Base-by-base conservation (phyloP, 305 asterid genomes). In the Fraxinus greggii region DNA sequence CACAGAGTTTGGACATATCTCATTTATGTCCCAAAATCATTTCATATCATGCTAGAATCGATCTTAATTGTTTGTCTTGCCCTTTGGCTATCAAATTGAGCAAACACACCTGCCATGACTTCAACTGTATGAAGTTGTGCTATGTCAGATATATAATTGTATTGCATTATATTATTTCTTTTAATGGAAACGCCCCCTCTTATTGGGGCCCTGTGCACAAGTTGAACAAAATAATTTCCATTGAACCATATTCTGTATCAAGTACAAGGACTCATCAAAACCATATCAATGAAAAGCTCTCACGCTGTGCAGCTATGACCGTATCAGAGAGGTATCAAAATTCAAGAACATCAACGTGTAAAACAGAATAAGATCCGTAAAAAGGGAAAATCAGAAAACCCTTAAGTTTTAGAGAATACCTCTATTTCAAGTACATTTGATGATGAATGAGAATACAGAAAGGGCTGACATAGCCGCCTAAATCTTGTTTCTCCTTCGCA, bases 401-500 rank as follows among this genome's bases (percentile, higher is more conserved):
- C 15, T 42, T 31, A 54, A 75, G 48, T 31, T 54, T 76, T 79
- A 79, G 21, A 67, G 83, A 45, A 80, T 87, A 96, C 99, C 98
- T 96, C 99, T 86, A 96, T 88, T 86, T 96, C 99, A 76, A 96
- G 98, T 82, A 90, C 92, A 86, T 92, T 94, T 78, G 99, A 96
- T 67, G 99, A 94, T 78, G 98, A 94, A 86, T 90, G 99, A 61
- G 98, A 96, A 87, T 94, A 96, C 84, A 96, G 83, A 88, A 91
- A 96, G 81, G 99, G 99, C 85, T 88, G 90, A 85, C 97, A 92
- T 73, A 96, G 88, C 90, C 98, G 94, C 89, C 98, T 92, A 89
- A 96, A 96, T 88, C 97, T 92, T 15, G 98, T 83, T 91, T 94
- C 98, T 79, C 98, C 98, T 90, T 89, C 99, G 73, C 97, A 93